Evolutionary conservation across 2,329 filamentous ascomycete genomes (phyloP), one percentile per base, ranked within the genome.

Genomic region (Cladosporium velox): DNA sequence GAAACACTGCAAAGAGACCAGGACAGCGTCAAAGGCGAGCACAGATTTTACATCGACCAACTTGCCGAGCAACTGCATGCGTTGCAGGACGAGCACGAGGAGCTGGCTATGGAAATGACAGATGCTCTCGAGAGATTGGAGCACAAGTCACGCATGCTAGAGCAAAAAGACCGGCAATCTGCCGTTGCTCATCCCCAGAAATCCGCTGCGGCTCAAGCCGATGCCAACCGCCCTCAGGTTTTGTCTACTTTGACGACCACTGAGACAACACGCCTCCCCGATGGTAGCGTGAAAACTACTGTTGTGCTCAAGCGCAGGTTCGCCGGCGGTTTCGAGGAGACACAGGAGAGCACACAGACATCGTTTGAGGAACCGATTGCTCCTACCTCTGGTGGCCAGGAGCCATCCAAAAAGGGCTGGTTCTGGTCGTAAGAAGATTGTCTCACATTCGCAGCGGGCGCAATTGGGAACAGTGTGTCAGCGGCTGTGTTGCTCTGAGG

Each of bases 21-120:
- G n/a, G 41, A 47, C 41, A 24, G 41, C 41, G 41, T 47, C n/a
- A 47, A 47, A n/a, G 2, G 3, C 41, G 4, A 11, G 11, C n/a
- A 47, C n/a, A 7, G 21, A 3, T 11, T 24, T 21, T 21, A 21
- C 10, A 47, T 47, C 2, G 10, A 21, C 1, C 1, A 10, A 10
- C 41, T 47, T 47, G n/a, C n/a, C 12, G n/a, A 47, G 41, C 41
- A 47, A 4, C 1, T 93, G 59, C 84, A 94, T 18, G 91, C 94
- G 79, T 91, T 93, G 78, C 91, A 94, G 79, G 93, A 94, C 73
- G 93, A 93, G 83, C 93, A 93, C 79, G 84, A 91, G 18, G 34
- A 35, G 21, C 83, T 94, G 58, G 88, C 93, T 83, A 92, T 93
- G 90, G 91, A 91, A 44, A 87, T 91, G n/a, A 90, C 88, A 78